These are phyloP conservation scores for Santalum album DNA, from an alignment of 164 flowering plant genomes.

Conservation along the genomic window DNA sequence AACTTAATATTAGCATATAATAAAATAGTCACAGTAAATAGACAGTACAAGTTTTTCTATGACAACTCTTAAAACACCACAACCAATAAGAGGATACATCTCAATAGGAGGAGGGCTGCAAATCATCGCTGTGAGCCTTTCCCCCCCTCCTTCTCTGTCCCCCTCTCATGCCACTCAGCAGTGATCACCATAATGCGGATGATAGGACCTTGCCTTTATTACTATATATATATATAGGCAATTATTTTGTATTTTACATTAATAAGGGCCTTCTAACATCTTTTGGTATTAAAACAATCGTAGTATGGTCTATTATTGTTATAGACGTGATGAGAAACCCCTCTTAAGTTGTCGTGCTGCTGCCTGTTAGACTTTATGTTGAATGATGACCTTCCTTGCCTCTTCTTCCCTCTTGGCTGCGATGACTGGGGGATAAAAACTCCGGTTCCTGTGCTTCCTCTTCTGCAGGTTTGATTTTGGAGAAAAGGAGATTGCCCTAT, in stretches of 20 bases:
- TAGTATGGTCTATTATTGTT: not conserved
- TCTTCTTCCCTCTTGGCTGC: conserved; percentile 49
- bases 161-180: no score
- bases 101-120: conserved; percentile 5
- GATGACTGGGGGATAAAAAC: conserved; percentile 75
- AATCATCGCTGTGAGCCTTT: conserved; percentile 9
- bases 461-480: conserved; percentile 32
- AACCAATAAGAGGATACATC: conserved; percentile 12
- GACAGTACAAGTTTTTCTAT: conserved; percentile 10
- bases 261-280: conserved; percentile 1
- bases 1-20: not conserved
- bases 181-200: not conserved
- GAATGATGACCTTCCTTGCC: conserved; percentile 34
- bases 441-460: conserved; percentile 78
- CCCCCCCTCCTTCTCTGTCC: no score
- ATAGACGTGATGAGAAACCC: conserved; percentile 15
- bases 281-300: conserved; percentile 16
- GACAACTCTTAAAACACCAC: conserved; percentile 2
- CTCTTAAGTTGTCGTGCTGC: conserved; percentile 15
- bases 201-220: not conserved
- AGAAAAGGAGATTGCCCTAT: conserved; percentile 21
- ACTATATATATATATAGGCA: conserved; percentile 2
- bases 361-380: conserved; percentile 29
- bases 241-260: not conserved
- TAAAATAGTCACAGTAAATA: conserved; percentile 3